Conservation (phyloP, 2,329 filamentous ascomycete genomes). For the Epichloe bromicola region DNA sequence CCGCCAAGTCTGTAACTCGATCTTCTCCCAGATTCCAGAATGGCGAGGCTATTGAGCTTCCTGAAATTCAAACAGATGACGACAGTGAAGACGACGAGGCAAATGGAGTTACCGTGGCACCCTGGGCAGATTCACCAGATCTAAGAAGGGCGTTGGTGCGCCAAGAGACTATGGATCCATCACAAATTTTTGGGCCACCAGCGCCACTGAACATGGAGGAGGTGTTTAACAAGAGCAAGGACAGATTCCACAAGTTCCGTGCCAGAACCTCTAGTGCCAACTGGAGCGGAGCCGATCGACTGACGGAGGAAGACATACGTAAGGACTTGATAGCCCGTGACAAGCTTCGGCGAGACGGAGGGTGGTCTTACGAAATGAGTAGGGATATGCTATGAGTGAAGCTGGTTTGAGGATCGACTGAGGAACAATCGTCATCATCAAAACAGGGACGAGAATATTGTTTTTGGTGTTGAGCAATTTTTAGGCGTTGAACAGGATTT, state of each 20-base stretch:
- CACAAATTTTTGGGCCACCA: slow-evolving; percentile 78
- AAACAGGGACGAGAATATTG: background rate
- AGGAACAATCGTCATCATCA: background rate
- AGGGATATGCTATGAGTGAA: slow-evolving; percentile 28
- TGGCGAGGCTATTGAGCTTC: slow-evolving; percentile 80
- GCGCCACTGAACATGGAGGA: slow-evolving; percentile 89
- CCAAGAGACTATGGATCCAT: slow-evolving; percentile 78
- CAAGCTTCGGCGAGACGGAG: slow-evolving; percentile 67
- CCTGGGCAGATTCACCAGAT: slow-evolving; percentile 82
- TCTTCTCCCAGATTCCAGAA: slow-evolving; percentile 79
- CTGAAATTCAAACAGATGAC: slow-evolving; percentile 90
- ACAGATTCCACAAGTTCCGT: slow-evolving; percentile 75
- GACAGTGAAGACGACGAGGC: slow-evolving; percentile 69
- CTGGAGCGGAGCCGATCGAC: slow-evolving; percentile 69
- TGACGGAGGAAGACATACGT: slow-evolving; percentile 79
- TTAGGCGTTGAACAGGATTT: background rate
- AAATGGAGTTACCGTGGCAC: slow-evolving; percentile 41
- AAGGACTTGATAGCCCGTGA: slow-evolving; percentile 71
- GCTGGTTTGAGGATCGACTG: background rate
- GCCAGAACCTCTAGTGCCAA: slow-evolving; percentile 88
- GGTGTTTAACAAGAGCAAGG: slow-evolving; percentile 83
- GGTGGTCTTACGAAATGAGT: slow-evolving; percentile 61
- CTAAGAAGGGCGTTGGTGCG: slow-evolving; percentile 61
- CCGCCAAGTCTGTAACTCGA: slow-evolving; percentile 45
- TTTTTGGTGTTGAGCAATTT: background rate